These are phyloP conservation scores for Quercus aquifolioides DNA, from an alignment of 306 rosid genomes.

Conservation along the genomic window DNA sequence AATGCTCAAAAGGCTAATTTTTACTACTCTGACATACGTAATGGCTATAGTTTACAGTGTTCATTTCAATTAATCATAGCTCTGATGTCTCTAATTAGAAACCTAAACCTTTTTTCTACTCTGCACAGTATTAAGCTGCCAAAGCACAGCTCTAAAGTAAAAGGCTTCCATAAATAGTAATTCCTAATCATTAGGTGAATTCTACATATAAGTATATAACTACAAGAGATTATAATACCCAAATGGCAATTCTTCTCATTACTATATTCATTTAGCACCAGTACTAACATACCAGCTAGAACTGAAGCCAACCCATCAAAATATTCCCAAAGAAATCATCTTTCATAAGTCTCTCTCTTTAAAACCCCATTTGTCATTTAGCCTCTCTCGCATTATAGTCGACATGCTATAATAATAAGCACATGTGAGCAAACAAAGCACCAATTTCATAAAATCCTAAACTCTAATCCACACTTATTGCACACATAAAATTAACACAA, in stretches of 20 bases:
- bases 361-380: not conserved
- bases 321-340: not conserved
- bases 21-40: not conserved
- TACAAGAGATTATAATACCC: not conserved
- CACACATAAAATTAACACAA: not conserved
- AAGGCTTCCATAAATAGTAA: not conserved
- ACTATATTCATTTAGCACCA: not conserved
- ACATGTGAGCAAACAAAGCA: not conserved
- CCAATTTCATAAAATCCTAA: not conserved
- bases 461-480: not conserved
- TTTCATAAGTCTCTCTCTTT: not conserved
- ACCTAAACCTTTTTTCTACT: not conserved
- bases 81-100: not conserved
- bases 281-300: not conserved
- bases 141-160: not conserved
- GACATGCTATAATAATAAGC: not conserved
- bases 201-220: not conserved
- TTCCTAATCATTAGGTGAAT: not conserved
- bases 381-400: not conserved
- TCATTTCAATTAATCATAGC: not conserved
- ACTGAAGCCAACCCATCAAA: not conserved
- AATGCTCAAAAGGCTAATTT: not conserved
- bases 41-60: too few relatives aligned
- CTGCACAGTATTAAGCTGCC: not conserved
- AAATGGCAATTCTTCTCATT: not conserved